Conservation (phyloP, 306 rosid genomes). For the Macrotyloma uniflorum region DNA sequence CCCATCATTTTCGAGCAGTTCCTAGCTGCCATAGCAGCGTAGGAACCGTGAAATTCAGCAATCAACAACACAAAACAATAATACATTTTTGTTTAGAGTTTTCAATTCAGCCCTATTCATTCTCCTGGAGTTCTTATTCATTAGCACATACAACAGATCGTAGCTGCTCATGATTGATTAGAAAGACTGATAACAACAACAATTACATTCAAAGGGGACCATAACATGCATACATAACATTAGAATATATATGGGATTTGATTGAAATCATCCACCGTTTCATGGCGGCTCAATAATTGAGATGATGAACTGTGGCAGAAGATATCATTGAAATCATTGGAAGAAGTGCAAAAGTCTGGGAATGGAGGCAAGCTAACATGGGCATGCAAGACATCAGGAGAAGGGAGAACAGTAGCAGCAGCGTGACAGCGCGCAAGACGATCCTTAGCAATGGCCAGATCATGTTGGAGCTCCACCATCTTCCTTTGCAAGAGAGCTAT, state of each 20-base stretch:
- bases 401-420: slow-evolving; percentile 24
- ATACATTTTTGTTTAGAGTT: slow-evolving; percentile 21
- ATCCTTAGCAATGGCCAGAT: slow-evolving; percentile 78
- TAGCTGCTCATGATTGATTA: slow-evolving; percentile 30
- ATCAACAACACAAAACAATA: slow-evolving; percentile 9
- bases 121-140: slow-evolving; percentile 31
- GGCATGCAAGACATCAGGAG: slow-evolving; percentile 33
- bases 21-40: slow-evolving; percentile 15
- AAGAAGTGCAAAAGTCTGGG: slow-evolving; percentile 51
- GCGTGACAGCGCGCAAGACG: slow-evolving; percentile 69
- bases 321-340: slow-evolving; percentile 50
- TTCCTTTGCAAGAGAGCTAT: slow-evolving; percentile 70
- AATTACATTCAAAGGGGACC: slow-evolving; percentile 16
- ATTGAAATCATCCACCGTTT: slow-evolving; percentile 54
- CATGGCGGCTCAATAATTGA: slow-evolving; percentile 52
- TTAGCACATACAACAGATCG: slow-evolving; percentile 18
- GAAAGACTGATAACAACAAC: neutral
- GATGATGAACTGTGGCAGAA: slow-evolving; percentile 51
- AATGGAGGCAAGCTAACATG: slow-evolving; percentile 47
- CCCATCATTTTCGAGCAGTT: slow-evolving; percentile 40
- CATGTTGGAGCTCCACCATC: slow-evolving; percentile 80
- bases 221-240: slow-evolving; percentile 10
- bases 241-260: slow-evolving; percentile 62
- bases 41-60: slow-evolving; percentile 35
- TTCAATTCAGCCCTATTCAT: slow-evolving; percentile 7